Base-by-base conservation (phyloP, 805 yeast species). In the Kodamaea neixiangensis region DNA sequence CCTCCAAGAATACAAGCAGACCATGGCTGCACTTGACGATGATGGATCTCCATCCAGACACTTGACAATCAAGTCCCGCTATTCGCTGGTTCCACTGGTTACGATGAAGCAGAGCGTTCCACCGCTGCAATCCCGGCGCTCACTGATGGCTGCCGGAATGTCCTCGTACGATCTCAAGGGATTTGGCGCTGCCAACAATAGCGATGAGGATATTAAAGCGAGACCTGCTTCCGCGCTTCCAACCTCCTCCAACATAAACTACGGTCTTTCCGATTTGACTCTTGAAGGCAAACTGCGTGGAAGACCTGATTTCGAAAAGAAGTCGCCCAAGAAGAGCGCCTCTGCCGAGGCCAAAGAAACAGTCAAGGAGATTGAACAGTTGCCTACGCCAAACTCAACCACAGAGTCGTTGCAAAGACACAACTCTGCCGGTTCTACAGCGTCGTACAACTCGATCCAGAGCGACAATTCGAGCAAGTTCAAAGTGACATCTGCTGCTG, bases 61-160 rank as follows among this genome's bases (percentile, higher is more conserved):
- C 44, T 64, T 70, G 19, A 66, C 72, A 3, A 51, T 69, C 31
- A 67, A 61, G 53, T 64, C 72, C 2, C 60, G 77, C 41, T 69
- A 62, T 40, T 65, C 73, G 7, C 71, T 75, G 25, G 70, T 69
- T 9, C 77, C 77, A 2, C 60, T 60, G 52, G 46, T 54, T 20
- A 38, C 40, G 22, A 47, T 50, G 42, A 15, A 44, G 19, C 40
- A 49, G 39, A 41, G 45, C 9, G 31, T 15, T 21, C 44, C 41
- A 6, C 38, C 44, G 7, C 41, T 37, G 41, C 38, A 34, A 5
- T 34, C 38, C 29, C 50, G 55, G 22, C 47, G 49, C 9, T 35
- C 48, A 21, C 48, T 51, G 35, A 21, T 18, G 17, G 33, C 46
- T 19, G 47, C 41, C 46, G 53, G 68, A 53, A 48, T 56, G 11